Percentiles rank a stretch among this genome's conserved stretches.
phyloP scores from a whole-genome alignment of 192 early-diverging fungal genomes.

The Lunasporangiospora selenospora region DNA sequence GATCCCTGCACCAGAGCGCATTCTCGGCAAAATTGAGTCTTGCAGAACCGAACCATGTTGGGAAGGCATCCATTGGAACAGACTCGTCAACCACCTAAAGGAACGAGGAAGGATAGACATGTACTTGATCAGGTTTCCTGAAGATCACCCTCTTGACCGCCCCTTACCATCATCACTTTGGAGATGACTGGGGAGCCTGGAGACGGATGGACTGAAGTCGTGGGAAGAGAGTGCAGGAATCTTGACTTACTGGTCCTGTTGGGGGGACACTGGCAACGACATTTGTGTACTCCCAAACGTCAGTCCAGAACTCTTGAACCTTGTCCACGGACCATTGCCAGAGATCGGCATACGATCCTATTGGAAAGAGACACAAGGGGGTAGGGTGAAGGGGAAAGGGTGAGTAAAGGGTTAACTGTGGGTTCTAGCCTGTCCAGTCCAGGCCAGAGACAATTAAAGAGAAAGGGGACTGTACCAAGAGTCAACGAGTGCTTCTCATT shows the following conservation, averaged over 20 bases:
- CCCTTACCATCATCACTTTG: no score
- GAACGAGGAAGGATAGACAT: conserved; percentile 15
- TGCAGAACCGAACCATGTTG: conserved; percentile 90
- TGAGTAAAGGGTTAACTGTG: no score
- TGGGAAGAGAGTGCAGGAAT: no score
- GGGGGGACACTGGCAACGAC: conserved; percentile 56
- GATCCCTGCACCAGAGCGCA: conserved; percentile 63
- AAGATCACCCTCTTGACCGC: no score
- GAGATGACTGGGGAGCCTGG: no score
- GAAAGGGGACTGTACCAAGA: no score
- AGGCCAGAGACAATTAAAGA: no score
- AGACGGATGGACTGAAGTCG: no score
- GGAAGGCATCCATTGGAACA: conserved; percentile 85
- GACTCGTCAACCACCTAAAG: conserved; percentile 68
- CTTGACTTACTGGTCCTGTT: conserved; percentile 39
- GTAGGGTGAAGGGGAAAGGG: conserved; percentile 1
- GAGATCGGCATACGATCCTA: conserved; percentile 70
- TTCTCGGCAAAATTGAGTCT: conserved; percentile 95
- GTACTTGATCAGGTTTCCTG: no score
- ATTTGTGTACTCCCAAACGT: conserved; percentile 81
- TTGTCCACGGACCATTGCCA: conserved; percentile 84
- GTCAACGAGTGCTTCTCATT: conserved; percentile 69
- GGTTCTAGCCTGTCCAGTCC: no score
- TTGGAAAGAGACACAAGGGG: background rate
- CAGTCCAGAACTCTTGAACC: conserved; percentile 85